Evolutionary conservation across 345 rosid genomes (phyloP).

Genomic region (Psidium guajava): DNA sequence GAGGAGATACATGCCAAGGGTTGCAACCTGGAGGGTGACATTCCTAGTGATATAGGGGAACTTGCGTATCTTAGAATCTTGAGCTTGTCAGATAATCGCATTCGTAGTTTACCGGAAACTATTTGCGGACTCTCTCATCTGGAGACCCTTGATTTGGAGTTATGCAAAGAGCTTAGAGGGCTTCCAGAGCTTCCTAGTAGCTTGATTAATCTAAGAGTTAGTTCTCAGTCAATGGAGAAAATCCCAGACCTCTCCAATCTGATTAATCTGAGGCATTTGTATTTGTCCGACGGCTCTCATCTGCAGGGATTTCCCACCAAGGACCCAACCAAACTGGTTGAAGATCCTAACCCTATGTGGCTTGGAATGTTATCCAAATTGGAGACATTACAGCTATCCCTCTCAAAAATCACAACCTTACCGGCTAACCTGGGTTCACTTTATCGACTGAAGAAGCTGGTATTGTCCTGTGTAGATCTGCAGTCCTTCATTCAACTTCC

Average conservation of each 20-base stretch:
- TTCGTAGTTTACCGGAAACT: background rate
- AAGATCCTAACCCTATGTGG: slow-evolving; percentile 3
- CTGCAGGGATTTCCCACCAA: slow-evolving; percentile 7
- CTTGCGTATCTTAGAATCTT: background rate
- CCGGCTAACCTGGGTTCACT: background rate
- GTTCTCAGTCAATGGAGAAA: slow-evolving; percentile 6
- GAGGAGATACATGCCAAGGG: slow-evolving; percentile 12
- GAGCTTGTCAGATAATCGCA: slow-evolving; percentile 2
- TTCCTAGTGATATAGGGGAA: slow-evolving; percentile 6
- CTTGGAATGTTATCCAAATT: slow-evolving; percentile 5
- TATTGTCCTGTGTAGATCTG: slow-evolving; percentile 8
- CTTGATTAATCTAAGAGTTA: slow-evolving; percentile 1
- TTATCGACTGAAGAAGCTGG: slow-evolving; percentile 7
- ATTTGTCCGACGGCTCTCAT: slow-evolving; percentile 6
- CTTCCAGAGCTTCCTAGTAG: slow-evolving; percentile 6
- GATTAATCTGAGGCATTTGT: background rate
- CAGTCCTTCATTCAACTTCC: slow-evolving; percentile 2
- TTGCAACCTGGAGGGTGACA: slow-evolving; percentile 8
- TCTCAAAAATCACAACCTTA: slow-evolving; percentile 3
- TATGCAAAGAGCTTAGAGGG: background rate
- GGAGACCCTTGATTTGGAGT: slow-evolving; percentile 5
- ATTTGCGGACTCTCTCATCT: slow-evolving; percentile 3
- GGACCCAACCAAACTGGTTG: background rate
- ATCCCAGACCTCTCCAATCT: slow-evolving; percentile 5
- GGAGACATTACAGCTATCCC: slow-evolving; percentile 6